Evolutionary conservation across 768 basidiomycete species (phyloP), one percentile per base, ranked within the genome.

Genomic region (Auricularia sp.): DNA sequence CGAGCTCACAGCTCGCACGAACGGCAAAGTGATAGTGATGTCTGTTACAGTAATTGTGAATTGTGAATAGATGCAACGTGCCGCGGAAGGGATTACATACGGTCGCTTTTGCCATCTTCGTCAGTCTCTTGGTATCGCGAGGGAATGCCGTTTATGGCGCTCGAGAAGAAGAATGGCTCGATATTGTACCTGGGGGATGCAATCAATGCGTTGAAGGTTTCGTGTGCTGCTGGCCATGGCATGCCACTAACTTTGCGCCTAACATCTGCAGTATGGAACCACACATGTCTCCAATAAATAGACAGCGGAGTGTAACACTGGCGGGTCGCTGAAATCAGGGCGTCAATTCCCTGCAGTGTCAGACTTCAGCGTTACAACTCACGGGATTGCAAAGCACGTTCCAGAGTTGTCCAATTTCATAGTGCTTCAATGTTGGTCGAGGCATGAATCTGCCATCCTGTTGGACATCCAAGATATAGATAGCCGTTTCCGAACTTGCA

Each of bases 131-230:
- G 81, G 61, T 82, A 88, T 63, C 85, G 80, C 1, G 84, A 83
- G 2, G 86, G 86, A 66, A 87, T 88, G 84, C 85, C 86, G 65
- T 83, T 85, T 2, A 84, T 70, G 1, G 84, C 82, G 1, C 84
- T 85, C 0, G 84, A 83, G 70, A 85, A 87, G 69, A 83, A 87
- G 71, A 87, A 86, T 0, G 85, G 85, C 66, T 86, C 85, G 64
- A 87, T 75, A 44, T 75, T 75, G 64, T 81, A 84, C 69, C 84
- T 80, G 53, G 8, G 34, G 14, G 11, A 53, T 36, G 64, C 53
- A 33, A 62, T 29, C 29, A 29, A 29, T 29, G 29, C 29, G 29
- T 29, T 29, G 29, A 29, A 29, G 29, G 29, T 29, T 29, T 29
- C 29, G 29, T 29, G 29, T 29, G 29, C 29, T 29, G 29, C 29